These are phyloP conservation scores for Paulownia fortunei DNA, from an alignment of 257 asterid species.

Conservation along the genomic window DNA sequence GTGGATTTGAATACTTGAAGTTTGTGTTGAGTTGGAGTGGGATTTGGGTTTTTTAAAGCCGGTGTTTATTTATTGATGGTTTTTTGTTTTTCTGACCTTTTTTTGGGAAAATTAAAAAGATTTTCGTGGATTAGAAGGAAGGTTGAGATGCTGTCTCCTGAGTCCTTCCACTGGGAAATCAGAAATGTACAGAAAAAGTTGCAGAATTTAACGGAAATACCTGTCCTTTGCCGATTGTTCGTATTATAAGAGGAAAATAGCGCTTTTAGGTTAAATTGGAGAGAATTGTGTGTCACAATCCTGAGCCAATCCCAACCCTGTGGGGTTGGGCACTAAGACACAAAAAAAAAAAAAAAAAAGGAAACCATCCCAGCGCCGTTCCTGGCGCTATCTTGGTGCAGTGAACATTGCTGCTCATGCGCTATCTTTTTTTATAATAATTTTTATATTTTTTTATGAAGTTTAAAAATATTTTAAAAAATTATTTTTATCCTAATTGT, in stretches of 20 bases:
- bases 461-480: too few relatives aligned
- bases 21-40: conserved; percentile 26
- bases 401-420: too few relatives aligned
- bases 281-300: not conserved
- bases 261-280: conserved; percentile 33
- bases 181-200: conserved; percentile 20
- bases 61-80: not conserved
- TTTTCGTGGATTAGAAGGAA: conserved; percentile 70
- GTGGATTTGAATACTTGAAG: conserved; percentile 30
- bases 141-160: conserved; percentile 55
- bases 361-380: too few relatives aligned
- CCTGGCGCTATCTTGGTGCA: too few relatives aligned
- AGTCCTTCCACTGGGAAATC: not conserved
- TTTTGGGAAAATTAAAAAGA: conserved; percentile 11
- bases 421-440: too few relatives aligned
- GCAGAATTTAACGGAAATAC: conserved; percentile 43
- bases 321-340: too few relatives aligned
- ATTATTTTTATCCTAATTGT: too few relatives aligned
- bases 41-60: conserved; percentile 11
- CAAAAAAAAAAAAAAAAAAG: too few relatives aligned
- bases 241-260: not conserved
- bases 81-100: not conserved
- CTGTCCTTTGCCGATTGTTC: conserved; percentile 24
- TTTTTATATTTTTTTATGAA: too few relatives aligned
- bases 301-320: too few relatives aligned